Base-by-base conservation (phyloP, 1,284 basidiomycete genomes). In the Mycosarcoma mackinlayi region DNA sequence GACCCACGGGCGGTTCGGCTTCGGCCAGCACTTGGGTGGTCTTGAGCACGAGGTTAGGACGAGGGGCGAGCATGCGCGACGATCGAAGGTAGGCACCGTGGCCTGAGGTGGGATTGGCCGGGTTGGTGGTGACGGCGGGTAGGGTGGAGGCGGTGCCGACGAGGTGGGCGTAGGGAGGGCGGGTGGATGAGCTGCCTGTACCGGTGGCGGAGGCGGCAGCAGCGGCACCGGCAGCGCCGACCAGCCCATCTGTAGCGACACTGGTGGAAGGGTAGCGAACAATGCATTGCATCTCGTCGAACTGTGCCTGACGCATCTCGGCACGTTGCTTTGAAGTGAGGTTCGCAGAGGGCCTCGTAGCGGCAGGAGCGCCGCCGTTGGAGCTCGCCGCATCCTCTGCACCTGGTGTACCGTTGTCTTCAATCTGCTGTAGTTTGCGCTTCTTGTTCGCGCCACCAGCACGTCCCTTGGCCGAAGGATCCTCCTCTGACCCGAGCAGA, bases 1-100 rank as follows among this genome's bases (percentile, higher is more conserved):
- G 60, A 1, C 73, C 74, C 21, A 81, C 61, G 23, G 76, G 67
- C 9, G 79, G 79, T 19, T 70, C 47, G 7, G 73, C 55, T 46
- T 80, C 79, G 5, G 73, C 62, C 3, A 82, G 59, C 19, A 73
- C 73, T 48, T 81, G 75, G 27, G 70, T 65, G 3, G 79, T 75
- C 19, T 71, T 62, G 11, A 53, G 51, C 27, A 63, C 59, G 33
- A 80, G 55, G 48, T 78, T 76, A 24, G 78, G 64, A 7, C 79
- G 76, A 5, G 80, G 79, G 0, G 73, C 64, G 14, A 82, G 71
- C 65, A 80, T 75, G 21, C 80, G 75, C 9, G 68, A 64, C 6
- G 81, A 82, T 11, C 81, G 79, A 10, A 82, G 54, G 63, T 76
- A 82, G 27, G 64, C 80, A 13, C 79, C 79, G 42, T 79, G 81